Base-by-base conservation (phyloP, 768 basidiomycete genomes). In the Scleroderma bovista region DNA sequence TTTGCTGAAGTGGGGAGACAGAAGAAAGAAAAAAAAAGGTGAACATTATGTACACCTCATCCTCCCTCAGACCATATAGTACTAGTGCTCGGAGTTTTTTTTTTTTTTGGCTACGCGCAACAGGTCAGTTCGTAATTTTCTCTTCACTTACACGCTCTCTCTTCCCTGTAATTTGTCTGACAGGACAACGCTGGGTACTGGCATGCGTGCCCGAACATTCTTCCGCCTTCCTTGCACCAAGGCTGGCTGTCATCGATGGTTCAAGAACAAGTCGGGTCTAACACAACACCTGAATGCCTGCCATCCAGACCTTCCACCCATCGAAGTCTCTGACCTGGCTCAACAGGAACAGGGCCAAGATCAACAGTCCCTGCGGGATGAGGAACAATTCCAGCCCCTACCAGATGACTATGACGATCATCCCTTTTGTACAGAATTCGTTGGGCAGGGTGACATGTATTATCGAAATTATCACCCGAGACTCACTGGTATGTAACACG, bases 391-490 rank as follows among this genome's bases (percentile, higher is more conserved):
- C 37, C 38, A 40, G 19, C 12, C 13, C 8, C 19, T 8, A 29
- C 38, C 19, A 2, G 38, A 40, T 11, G 19, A 6, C 22, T 10
- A 22, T 22, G 6, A 40, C 16, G 9, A 9, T 9, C n/a, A 22
- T 20, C 5, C 19, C 38, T 10, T 40, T 19, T 40, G 38, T 29
- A 19, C 19, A 22, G 38, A 40, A 20, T 40, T 22, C 11, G 19
- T 40, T 40, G 38, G 38, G 20, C n/a, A 5, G 12, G 9, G 19
- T 22, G 19, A 40, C 38, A 22, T 9, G 38, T 40, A 40, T 12
- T 54, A 54, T 19, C 17, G 12, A 15, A 57, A 57, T n/a, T 54
- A 46, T 22, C 53, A 54, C 26, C 15, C 46, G 5, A 16, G n/a
- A 12, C 39, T 48, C 3, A 41, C 32, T 17, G 38, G 46, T 54